A percentile compares a stretch with the other conserved stretches of the same genome.
Conservation (phyloP, 2,329 filamentous ascomycete species). For the Malbranchea zuffiana region DNA sequence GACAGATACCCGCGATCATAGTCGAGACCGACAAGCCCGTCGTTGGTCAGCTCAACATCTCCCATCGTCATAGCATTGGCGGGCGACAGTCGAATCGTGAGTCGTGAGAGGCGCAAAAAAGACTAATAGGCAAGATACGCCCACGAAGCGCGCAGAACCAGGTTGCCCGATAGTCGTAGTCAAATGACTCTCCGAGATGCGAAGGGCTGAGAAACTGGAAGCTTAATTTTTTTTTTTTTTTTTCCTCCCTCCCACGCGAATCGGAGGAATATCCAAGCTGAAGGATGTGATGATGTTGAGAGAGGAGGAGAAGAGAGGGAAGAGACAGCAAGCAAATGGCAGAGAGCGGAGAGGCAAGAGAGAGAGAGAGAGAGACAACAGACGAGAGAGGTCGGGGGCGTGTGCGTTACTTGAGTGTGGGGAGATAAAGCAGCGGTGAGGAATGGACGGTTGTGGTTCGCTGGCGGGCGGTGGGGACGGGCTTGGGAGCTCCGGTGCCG, state of each 20-base stretch:
- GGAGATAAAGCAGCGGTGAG: constrained; percentile 34
- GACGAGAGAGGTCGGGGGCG: constrained; percentile 9
- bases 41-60: constrained; percentile 35
- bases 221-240: not conserved
- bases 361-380: constrained; percentile 3
- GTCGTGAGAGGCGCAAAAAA: not conserved
- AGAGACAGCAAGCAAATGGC: constrained; percentile 14
- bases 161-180: too few species aligned
- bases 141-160: too few species aligned
- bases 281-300: too few species aligned
- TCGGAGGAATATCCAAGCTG: too few species aligned
- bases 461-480: constrained; percentile 26
- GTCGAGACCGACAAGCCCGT: constrained; percentile 39
- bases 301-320: constrained; percentile 21
- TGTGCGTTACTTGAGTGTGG: constrained; percentile 17
- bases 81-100: constrained; percentile 2
- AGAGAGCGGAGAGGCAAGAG: constrained; percentile 5
- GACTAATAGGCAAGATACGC: too few species aligned
- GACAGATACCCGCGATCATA: constrained; percentile 36
- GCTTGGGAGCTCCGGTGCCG: constrained; percentile 10
- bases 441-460: constrained; percentile 26
- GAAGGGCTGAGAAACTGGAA: too few species aligned
- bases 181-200: too few species aligned
- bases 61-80: constrained; percentile 27
- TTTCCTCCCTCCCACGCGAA: not conserved